These are phyloP conservation scores for Echeveria elegans DNA, from an alignment of 164 flowering plant species.

Conservation along the genomic window DNA sequence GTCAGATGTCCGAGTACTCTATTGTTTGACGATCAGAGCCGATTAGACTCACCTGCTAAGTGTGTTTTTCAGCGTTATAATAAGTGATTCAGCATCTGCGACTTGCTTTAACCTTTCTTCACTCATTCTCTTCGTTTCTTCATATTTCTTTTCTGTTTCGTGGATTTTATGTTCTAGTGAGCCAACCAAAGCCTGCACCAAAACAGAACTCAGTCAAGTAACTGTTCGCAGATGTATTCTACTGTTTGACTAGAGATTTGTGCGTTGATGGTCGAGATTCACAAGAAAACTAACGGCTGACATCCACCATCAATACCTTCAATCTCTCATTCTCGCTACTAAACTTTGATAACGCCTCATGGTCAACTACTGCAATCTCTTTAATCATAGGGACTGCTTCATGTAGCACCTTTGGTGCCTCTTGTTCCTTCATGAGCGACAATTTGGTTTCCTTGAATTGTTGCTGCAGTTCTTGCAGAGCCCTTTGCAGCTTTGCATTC, in stretches of 20 bases:
- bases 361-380: slow-evolving; percentile 72
- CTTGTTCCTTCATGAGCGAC: slow-evolving; percentile 59
- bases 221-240: not conserved
- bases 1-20: not conserved
- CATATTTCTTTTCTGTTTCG: slow-evolving; percentile 80
- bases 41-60: not conserved
- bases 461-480: slow-evolving; percentile 68
- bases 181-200: slow-evolving; percentile 49
- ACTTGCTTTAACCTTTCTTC: slow-evolving; percentile 90
- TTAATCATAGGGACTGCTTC: slow-evolving; percentile 46
- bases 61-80: slow-evolving; percentile 62
- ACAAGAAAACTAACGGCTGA: not conserved
- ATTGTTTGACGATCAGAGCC: not conserved
- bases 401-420: slow-evolving; percentile 39
- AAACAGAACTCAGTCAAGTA: not conserved
- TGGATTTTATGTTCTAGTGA: slow-evolving; percentile 83
- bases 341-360: slow-evolving; percentile 55
- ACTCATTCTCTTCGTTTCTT: slow-evolving; percentile 70
- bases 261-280: not conserved
- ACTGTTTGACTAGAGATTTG: not conserved
- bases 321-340: slow-evolving; percentile 75
- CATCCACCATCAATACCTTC: slow-evolving; percentile 35
- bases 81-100: slow-evolving; percentile 73
- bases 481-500: slow-evolving; percentile 66
- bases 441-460: slow-evolving; percentile 76